Base-by-base conservation (phyloP, 2,329 filamentous ascomycete species). In the Metarhizium humberi region DNA sequence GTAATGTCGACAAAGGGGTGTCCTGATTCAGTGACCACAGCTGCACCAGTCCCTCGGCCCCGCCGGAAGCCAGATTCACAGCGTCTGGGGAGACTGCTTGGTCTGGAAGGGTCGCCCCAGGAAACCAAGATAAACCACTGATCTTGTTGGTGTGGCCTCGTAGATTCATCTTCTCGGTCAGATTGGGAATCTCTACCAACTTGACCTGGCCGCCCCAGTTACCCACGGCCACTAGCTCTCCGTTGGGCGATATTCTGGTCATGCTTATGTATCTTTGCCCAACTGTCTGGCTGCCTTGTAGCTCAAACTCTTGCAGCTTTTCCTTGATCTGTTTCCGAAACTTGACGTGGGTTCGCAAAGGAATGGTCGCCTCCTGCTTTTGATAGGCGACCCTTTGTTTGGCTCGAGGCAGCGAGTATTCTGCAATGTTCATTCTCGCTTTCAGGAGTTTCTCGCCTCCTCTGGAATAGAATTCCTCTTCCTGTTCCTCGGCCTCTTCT, bases 381-480 rank as follows among this genome's bases (percentile, higher is more conserved):
- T 96, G 90, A 62, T 86, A 87, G 20, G 82, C 84, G 4, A 94
- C 75, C 60, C 92, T 82, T 61, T 81, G 81, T 67, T 88, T 90
- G 52, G 94, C 89, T 55, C 90, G 79, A 2, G 91, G 90, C 51
- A 99, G 73, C 6, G 91, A 95, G 70, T 86, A 97, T 49, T 80
- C 78, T 6, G 92, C 90, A 58, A 99, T 91, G 30, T 86, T 80
- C 63, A 85, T 83, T 57, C 94, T 81, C 2, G 90, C 89, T 52
- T 87, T 78, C 4, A 96, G 73, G 29, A 99, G 76, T 45, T 86
- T 85, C 4, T 82, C 77, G 1, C 85, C 82, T 3, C 94, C 94
- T 63, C 88, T 81, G 0, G 92, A 96, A 69, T 96, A 99, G 70
- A 96, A 99, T 63, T 99, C 94, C 66, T 97, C 91, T 61, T 95